phyloP scores from a whole-genome alignment of 371 early-diverging fungal species.

The Synchytrium microbalum region DNA sequence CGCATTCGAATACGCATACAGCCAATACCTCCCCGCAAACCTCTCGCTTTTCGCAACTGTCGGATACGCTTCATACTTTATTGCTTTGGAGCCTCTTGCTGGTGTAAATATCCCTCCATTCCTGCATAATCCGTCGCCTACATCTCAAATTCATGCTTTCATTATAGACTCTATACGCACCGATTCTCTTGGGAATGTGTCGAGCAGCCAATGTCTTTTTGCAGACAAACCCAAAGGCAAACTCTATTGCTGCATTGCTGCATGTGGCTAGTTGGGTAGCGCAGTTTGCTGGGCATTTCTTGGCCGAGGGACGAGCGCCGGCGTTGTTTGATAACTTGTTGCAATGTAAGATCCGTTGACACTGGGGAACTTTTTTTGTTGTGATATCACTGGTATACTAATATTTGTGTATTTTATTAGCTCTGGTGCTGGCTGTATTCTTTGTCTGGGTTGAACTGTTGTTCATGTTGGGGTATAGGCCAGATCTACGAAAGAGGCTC shows the following conservation, averaged over 20 bases:
- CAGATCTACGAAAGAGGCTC: slow-evolving; percentile 56
- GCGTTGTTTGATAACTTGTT: slow-evolving; percentile 76
- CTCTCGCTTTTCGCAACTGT: slow-evolving; percentile 43
- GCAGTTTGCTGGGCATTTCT: slow-evolving; percentile 85
- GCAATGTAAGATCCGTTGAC: slow-evolving; percentile 48
- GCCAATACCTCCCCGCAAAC: slow-evolving; percentile 36
- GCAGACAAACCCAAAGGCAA: slow-evolving; percentile 18
- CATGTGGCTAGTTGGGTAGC: slow-evolving; percentile 73
- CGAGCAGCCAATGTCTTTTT: neutral
- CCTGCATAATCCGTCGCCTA: slow-evolving; percentile 7
- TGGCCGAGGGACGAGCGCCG: slow-evolving; percentile 81
- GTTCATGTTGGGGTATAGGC: slow-evolving; percentile 77
- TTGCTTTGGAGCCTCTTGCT: slow-evolving; percentile 69
- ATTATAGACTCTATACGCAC: neutral
- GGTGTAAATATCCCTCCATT: slow-evolving; percentile 30
- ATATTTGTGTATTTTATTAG: slow-evolving; percentile 20
- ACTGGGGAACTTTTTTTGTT: neutral
- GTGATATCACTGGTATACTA: neutral
- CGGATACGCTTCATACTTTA: slow-evolving; percentile 65
- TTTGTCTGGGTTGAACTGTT: slow-evolving; percentile 89
- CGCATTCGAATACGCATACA: slow-evolving; percentile 1
- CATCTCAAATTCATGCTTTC: slow-evolving; percentile 8
- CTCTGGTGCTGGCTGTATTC: slow-evolving; percentile 86
- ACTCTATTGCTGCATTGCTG: slow-evolving; percentile 25
- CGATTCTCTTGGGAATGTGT: neutral